Evolutionary conservation across 2,329 filamentous ascomycete species (phyloP), one percentile per base, ranked within the genome.

Genomic region (Massarina eburnea): DNA sequence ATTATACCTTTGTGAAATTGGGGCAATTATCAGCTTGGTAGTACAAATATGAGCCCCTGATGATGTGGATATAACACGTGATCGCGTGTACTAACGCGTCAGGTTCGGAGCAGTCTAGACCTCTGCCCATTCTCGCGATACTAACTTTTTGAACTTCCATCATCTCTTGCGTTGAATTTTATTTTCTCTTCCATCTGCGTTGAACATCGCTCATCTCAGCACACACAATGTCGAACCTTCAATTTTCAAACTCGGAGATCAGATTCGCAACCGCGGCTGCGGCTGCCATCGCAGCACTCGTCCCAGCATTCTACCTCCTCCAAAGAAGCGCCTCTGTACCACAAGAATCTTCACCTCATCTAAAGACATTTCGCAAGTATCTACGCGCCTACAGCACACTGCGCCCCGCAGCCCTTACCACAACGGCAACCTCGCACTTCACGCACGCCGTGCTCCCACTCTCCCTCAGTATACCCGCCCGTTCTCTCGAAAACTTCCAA

Each of bases 341-440:
- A 2, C 54, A 52, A 50, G 47, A 55, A 21, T 39, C 46, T 21
- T 57, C 49, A 15, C 43, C 47, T 20, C 59, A 65, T 24, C 38
- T 68, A 29, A 45, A 55, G 10, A 69, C 64, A 0, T 66, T 64
- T 43, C 52, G 58, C 44, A 51, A 52, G 9, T 55, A 73, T 26
- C 62, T 76, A 26, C 53, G 64, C 8, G 70, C 68, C 45, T 77
- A 77, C 46, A 58, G 62, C 36, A 72, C 68, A 26, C 68, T 74
- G 3, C 71, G 68, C 1, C 63, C 71, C 4, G 48, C 66, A 19
- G 62, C 64, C n/a, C 65, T 78, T 17, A 62, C 71, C 14, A 51
- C 59, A 7, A 58, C 62, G 3, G 67, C 72, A 19, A 61, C 70
- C 2, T 51, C 56, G 6, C 54, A 67, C 35, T 77, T 76, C 52